Conservation (phyloP, 2,329 filamentous ascomycete species). For the Penicillium sp. region DNA sequence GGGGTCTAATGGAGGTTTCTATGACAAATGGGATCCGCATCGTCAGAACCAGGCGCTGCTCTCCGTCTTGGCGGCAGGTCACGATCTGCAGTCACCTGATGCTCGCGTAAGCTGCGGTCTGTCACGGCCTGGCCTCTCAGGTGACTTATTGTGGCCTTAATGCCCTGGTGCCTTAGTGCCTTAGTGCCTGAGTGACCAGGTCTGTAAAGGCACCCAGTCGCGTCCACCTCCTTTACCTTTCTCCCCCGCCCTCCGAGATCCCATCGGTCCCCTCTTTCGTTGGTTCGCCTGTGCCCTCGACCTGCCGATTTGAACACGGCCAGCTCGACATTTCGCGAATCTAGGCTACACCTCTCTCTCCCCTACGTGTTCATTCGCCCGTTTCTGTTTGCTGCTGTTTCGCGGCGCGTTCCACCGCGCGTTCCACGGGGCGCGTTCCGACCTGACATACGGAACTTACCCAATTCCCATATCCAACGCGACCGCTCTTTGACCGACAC, state of each 20-base stretch:
- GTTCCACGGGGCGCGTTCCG: constrained; percentile 24
- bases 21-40: constrained; percentile 16
- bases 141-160: not conserved
- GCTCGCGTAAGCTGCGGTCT: not conserved
- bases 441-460: constrained; percentile 9
- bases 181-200: constrained; percentile 2
- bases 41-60: not conserved
- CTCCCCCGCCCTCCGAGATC: constrained; percentile 14
- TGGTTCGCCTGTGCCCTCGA: not conserved
- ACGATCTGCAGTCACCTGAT: constrained; percentile 1
- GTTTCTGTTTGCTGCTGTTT: constrained; percentile 15
- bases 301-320: not conserved
- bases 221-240: constrained; percentile 20
- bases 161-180: not conserved
- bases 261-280: constrained; percentile 4
- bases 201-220: constrained; percentile 10
- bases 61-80: not conserved
- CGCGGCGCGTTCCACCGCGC: constrained; percentile 25
- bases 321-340: not conserved
- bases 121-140: too few relatives aligned
- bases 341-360: not conserved
- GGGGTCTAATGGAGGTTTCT: constrained; percentile 10
- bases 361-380: constrained; percentile 1
- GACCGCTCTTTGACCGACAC: constrained; percentile 6
- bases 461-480: not conserved